Percentiles rank a stretch among this genome's conserved stretches.
Evolutionary conservation across 2,329 filamentous ascomycete genomes (phyloP).

Genomic region (Paracamarosporium sp.): DNA sequence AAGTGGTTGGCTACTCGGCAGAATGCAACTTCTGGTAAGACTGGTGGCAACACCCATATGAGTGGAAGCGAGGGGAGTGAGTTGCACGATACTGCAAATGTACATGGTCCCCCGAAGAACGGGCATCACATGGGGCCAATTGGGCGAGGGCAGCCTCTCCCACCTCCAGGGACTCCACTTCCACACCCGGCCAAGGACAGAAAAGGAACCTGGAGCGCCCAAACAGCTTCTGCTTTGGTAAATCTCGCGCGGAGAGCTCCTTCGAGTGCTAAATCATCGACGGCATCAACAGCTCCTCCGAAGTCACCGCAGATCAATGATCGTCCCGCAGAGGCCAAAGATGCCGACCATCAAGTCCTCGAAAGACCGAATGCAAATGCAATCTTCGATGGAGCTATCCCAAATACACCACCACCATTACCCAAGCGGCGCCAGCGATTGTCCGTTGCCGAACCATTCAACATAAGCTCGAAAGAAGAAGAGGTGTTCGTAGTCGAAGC

Average conservation of each 20-base stretch:
- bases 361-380: conserved; percentile 12
- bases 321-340: neutral
- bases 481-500: conserved; percentile 41
- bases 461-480: conserved; percentile 16
- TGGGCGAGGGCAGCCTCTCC: neutral
- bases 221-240: conserved; percentile 46
- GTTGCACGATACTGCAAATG: neutral
- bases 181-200: conserved; percentile 71
- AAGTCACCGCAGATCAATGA: neutral
- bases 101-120: neutral
- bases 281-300: neutral
- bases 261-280: conserved; percentile 45
- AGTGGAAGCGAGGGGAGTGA: conserved; percentile 11
- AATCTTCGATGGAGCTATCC: neutral
- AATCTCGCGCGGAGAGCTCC: conserved; percentile 70
- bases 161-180: conserved; percentile 68
- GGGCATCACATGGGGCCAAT: neutral
- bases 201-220: conserved; percentile 55
- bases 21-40: conserved; percentile 19
- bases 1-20: conserved; percentile 64
- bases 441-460: conserved; percentile 20
- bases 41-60: neutral
- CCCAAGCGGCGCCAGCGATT: conserved; percentile 55
- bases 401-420: conserved; percentile 50
- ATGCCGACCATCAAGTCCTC: neutral